Evolutionary conservation across 1,139 yeast species (phyloP).

Genomic region (Candida freyschussii): DNA sequence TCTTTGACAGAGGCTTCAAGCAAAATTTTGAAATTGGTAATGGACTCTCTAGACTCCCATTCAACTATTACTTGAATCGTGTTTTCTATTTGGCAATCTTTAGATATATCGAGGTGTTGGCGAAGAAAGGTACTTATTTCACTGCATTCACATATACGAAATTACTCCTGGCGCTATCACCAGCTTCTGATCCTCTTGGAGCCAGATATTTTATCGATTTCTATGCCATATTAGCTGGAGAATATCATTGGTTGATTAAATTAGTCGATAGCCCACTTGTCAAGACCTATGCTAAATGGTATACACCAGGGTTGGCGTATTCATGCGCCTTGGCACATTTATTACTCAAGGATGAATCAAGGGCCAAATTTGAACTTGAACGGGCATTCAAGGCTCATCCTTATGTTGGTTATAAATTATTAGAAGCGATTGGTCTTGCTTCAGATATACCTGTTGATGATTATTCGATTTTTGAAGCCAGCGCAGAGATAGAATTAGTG

Average conservation of each 20-base stretch:
- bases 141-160: slow-evolving; percentile 79
- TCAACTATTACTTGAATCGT: slow-evolving; percentile 68
- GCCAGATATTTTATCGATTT: slow-evolving; percentile 79
- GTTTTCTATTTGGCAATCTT: slow-evolving; percentile 72
- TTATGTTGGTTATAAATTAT: slow-evolving; percentile 48
- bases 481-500: slow-evolving; percentile 30
- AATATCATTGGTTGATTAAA: slow-evolving; percentile 55
- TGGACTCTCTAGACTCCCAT: slow-evolving; percentile 69
- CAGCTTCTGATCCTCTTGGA: slow-evolving; percentile 81
- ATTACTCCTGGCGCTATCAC: slow-evolving; percentile 60
- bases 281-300: slow-evolving; percentile 60
- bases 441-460: slow-evolving; percentile 20
- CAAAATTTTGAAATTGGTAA: slow-evolving; percentile 46
- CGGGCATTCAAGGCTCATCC: slow-evolving; percentile 57
- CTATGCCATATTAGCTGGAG: slow-evolving; percentile 66
- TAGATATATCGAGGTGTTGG: slow-evolving; percentile 64
- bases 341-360: slow-evolving; percentile 32
- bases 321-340: slow-evolving; percentile 59
- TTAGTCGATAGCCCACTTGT: slow-evolving; percentile 51
- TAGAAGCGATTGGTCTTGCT: slow-evolving; percentile 35
- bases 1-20: slow-evolving; percentile 65
- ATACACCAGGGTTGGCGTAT: slow-evolving; percentile 68
- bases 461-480: slow-evolving; percentile 28
- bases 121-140: slow-evolving; percentile 70
- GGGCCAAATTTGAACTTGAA: slow-evolving; percentile 44